Evolutionary conservation across 2,329 filamentous ascomycete genomes (phyloP), one percentile per base, ranked within the genome.

Genomic region (Cladophialophora psammophila): DNA sequence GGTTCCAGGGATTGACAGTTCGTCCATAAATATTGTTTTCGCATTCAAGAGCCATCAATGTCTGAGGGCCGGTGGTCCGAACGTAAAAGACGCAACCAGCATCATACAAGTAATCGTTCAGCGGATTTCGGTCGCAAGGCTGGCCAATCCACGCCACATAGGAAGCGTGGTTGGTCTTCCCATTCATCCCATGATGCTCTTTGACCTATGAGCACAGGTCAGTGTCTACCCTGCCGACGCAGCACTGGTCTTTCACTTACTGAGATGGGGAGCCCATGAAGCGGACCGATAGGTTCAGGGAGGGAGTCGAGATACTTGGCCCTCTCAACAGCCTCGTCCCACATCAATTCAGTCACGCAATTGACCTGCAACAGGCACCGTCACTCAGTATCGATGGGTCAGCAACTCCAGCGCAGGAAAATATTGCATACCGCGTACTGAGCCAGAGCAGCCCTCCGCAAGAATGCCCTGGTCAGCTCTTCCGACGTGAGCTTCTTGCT

Each of bases 251-350:
- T 31, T 31, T 15, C 12, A 64, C 61, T 64, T 34, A 67, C 69
- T 57, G 80, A 87, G 50, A 89, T 77, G 2, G 87, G 87, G 1
- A 90, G 78, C 2, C 88, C 88, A 72, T 90, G 88, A 0, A 90
- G 80, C 1, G 87, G 86, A 0, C 88, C 88, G 1, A 85, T 73
- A 0, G 83, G 78, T 60, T 87, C 85, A 15, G 61, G 57, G 12
- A 67, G 54, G 5, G 80, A 79, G 64, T 87, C 86, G 0, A 87
- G 79, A 38, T 79, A 73, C 31, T 77, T 75, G 0, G 85, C 85
- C 10, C 79, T 78, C 15, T 78, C 64, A 1, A 87, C 56, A 0
- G 86, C 86, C 8, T 78, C 72, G 2, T 81, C 77, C 71, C 86
- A 85, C 54, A 86, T 80, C 20, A 83, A 81, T 63, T 88, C 85